Base-by-base conservation (phyloP, 805 yeast species). In the Yarrowia keelungensis region DNA sequence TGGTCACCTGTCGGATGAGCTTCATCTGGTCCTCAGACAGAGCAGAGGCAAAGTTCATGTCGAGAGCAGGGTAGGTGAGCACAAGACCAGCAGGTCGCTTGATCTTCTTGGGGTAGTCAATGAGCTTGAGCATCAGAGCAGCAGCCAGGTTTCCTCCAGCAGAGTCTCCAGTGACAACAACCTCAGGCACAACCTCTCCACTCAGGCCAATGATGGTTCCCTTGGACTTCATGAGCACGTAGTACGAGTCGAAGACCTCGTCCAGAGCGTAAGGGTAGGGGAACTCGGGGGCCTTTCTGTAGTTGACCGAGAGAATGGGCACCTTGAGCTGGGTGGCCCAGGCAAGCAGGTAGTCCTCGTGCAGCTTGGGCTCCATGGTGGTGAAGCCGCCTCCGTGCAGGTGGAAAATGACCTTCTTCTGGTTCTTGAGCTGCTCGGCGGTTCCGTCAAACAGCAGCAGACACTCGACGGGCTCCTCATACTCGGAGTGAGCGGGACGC, bases 251-350 rank as follows among this genome's bases (percentile, higher is more conserved):
- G 69, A 76, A 81, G 41, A 35, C 45, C 62, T 56, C 64, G 10
- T 83, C 79, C 2, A 81, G 79, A 53, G 82, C 78, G 10, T 85
- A 83, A 3, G 87, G 87, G 73, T 76, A 84, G 26, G 83, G 83
- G 71, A 75, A 71, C 72, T 84, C 85, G 2, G 87, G 87, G 0
- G 86, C 86, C 68, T 83, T 74, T 49, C 86, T 71, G 74, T 84
- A 84, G 73, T 84, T 85, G n/a, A 84, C 82, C 8, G 81, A 76
- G 11, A 84, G 75, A 38, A 62, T 62, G 10, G 67, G 67, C 47
- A 62, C 67, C 67, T 62, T 62, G 54, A 62, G 67, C 56, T 69
- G 69, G 10, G 49, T 70, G 16, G 72, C 71, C 72, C 72, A 70
- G 8, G 70, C 59, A 11, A 71, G 53, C 10, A 75, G 66, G 15